Percentiles rank a stretch among this genome's conserved stretches.
These are phyloP conservation scores for Elongisporangium prolatum DNA, from an alignment of 352 stramenopile genomes.

Conservation along the genomic window DNA sequence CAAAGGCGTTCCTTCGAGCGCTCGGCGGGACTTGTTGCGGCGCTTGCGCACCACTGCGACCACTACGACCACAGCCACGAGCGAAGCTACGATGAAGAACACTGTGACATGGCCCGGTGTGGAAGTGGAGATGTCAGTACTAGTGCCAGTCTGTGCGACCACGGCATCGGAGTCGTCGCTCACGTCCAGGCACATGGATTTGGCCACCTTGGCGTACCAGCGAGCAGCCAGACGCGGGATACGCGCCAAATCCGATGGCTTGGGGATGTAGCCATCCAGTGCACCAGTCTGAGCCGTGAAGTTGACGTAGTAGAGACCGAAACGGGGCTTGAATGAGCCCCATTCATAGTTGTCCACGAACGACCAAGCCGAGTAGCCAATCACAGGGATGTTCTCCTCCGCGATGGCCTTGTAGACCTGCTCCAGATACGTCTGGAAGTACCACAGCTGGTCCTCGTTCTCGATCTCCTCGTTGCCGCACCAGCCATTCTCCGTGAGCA, in stretches of 20 bases:
- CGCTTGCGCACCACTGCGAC: constrained; percentile 15
- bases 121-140: constrained; percentile 10
- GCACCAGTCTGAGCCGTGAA: constrained; percentile 27
- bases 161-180: background rate
- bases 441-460: constrained; percentile 55
- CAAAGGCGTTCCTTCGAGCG: background rate
- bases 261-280: constrained; percentile 15
- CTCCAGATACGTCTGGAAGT: constrained; percentile 43
- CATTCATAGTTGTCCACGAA: constrained; percentile 27
- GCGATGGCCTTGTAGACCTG: constrained; percentile 45
- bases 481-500: constrained; percentile 69
- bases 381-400: constrained; percentile 51
- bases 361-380: constrained; percentile 90
- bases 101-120: constrained; percentile 15
- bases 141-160: constrained; percentile 1
- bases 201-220: constrained; percentile 26
- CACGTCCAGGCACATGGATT: constrained; percentile 27
- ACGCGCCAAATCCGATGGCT: constrained; percentile 13
- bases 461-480: constrained; percentile 53
- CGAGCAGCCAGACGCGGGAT: constrained; percentile 22
- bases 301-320: constrained; percentile 59
- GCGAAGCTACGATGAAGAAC: constrained; percentile 10
- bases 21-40: constrained; percentile 4
- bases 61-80: constrained; percentile 15
- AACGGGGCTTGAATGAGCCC: constrained; percentile 33